phyloP scores from a whole-genome alignment of 805 yeast genomes.

The Nakazawaea molendinolei region DNA sequence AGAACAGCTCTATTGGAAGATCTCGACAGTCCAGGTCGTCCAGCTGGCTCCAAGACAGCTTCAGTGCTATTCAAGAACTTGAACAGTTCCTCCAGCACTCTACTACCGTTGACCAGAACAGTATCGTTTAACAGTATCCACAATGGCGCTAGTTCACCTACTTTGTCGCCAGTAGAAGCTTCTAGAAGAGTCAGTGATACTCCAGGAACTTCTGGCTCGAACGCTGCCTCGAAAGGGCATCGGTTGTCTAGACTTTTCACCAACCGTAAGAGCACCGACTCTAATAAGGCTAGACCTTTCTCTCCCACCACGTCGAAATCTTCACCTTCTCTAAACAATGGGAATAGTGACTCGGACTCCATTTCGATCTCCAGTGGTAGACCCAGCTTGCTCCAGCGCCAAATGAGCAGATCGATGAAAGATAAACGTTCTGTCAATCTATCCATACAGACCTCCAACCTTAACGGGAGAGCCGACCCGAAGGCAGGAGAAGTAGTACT shows the following conservation, averaged over 20 bases:
- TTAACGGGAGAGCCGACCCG: no score
- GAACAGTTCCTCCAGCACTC: conserved; percentile 16
- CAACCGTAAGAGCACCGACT: neutral
- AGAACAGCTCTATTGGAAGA: conserved; percentile 1
- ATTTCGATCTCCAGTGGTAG: neutral
- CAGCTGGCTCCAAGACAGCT: conserved; percentile 10
- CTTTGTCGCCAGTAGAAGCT: no score
- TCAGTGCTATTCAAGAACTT: conserved; percentile 8
- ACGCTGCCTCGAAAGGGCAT: no score
- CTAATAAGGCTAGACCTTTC: neutral
- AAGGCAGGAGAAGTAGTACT: no score
- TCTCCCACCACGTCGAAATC: neutral
- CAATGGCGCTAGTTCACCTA: no score
- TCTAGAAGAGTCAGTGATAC: no score
- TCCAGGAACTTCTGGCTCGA: no score
- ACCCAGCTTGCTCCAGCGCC: conserved; percentile 5
- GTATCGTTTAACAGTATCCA: conserved; percentile 15
- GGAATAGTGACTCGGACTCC: neutral
- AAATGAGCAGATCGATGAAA: conserved; percentile 10
- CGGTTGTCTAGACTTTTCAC: no score
- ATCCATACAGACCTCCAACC: conserved; percentile 21
- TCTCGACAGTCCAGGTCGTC: conserved; percentile 2
- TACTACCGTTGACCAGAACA: conserved; percentile 18
- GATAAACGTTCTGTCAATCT: conserved; percentile 18
- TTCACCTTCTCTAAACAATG: neutral